phyloP scores from a whole-genome alignment of 1,284 basidiomycete genomes.

The Cryptococcus hybrid region DNA sequence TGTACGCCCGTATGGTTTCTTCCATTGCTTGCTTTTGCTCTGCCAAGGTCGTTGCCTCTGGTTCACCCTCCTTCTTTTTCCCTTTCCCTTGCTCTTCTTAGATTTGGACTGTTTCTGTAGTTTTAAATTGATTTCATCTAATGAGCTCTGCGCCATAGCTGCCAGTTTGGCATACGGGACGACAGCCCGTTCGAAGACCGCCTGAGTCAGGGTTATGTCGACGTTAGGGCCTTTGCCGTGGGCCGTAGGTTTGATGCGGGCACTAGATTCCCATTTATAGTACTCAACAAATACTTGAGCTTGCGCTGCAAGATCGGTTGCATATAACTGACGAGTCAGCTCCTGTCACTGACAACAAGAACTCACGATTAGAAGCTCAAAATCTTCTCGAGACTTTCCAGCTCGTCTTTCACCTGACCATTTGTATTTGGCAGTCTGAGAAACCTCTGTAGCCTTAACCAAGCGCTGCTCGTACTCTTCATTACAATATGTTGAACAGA shows the following conservation, averaged over 20 bases:
- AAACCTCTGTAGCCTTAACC: conserved; percentile 70
- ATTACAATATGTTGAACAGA: conserved; percentile 72
- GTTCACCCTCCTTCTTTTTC: conserved; percentile 15
- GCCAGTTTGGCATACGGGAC: conserved; percentile 59
- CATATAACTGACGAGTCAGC: background rate
- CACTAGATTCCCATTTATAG: conserved; percentile 44
- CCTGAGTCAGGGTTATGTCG: conserved; percentile 61
- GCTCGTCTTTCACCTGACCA: conserved; percentile 32
- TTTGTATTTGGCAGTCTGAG: conserved; percentile 55
- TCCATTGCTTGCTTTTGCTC: conserved; percentile 11
- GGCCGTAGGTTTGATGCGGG: conserved; percentile 57
- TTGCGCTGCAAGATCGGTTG: conserved; percentile 16
- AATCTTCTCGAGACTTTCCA: conserved; percentile 37
- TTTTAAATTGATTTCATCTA: background rate
- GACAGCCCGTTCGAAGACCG: conserved; percentile 57
- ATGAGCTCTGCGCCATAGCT: conserved; percentile 41
- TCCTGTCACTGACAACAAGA: too few relatives aligned
- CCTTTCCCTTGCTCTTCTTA: conserved; percentile 54
- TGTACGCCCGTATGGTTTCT: conserved; percentile 31
- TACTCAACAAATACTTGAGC: conserved; percentile 30
- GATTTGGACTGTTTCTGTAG: background rate
- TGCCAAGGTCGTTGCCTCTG: conserved; percentile 55
- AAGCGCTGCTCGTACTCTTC: conserved; percentile 72
- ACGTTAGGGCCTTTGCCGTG: conserved; percentile 16
- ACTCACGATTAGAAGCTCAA: conserved; percentile 45